These are phyloP conservation scores for Penicillium daleae DNA, from an alignment of 495 filamentous ascomycete species.

Conservation along the genomic window DNA sequence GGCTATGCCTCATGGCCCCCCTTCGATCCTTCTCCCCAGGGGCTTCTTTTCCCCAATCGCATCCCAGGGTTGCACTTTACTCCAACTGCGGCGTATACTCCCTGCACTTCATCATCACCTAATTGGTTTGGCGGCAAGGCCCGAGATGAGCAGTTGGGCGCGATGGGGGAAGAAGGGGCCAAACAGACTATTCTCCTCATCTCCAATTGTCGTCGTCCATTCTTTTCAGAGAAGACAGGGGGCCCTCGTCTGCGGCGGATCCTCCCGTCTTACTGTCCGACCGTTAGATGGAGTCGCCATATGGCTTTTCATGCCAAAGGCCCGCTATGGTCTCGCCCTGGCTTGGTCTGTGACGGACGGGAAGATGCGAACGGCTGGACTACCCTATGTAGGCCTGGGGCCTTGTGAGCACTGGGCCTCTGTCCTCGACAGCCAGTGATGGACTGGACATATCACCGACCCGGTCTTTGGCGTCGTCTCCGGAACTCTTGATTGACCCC, in stretches of 20 bases:
- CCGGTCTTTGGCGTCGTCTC: not conserved
- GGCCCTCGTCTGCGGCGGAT: slow-evolving; percentile 14
- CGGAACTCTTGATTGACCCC: not conserved
- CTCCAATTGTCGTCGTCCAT: slow-evolving; percentile 13
- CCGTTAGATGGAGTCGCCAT: slow-evolving; percentile 29
- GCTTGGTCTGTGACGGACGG: slow-evolving; percentile 3
- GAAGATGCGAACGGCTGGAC: not conserved
- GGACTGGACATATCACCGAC: not conserved
- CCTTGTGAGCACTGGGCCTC: not conserved
- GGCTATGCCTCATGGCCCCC: not conserved
- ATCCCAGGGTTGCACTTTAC: not conserved
- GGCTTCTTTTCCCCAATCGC: not conserved
- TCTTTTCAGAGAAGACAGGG: slow-evolving; percentile 7
- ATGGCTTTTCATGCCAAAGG: slow-evolving; percentile 15
- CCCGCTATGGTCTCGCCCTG: slow-evolving; percentile 24
- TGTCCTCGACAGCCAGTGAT: not conserved
- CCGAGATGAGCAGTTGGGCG: slow-evolving; percentile 5
- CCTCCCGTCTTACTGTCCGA: slow-evolving; percentile 22
- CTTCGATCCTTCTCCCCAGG: not conserved
- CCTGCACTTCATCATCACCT: not conserved
- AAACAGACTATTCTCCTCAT: not conserved
- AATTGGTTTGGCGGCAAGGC: slow-evolving; percentile 7
- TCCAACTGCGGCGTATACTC: not conserved
- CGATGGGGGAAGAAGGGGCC: not conserved
- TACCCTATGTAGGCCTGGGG: not conserved